Base-by-base conservation (phyloP, 2,329 filamentous ascomycete genomes). In the Chaetomium olivaceum region DNA sequence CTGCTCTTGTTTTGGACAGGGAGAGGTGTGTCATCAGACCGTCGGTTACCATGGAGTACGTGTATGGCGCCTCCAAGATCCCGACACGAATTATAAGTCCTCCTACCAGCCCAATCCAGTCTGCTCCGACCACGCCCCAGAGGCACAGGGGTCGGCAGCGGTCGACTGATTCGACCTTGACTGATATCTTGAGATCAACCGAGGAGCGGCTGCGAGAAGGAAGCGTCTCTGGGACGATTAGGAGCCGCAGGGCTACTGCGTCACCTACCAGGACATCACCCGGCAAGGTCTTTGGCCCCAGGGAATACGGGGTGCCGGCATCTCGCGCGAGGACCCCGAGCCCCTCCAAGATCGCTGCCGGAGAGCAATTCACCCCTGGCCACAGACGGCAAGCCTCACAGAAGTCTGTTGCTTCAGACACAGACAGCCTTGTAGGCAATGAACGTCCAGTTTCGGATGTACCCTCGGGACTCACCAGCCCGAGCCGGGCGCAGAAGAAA, bases 161-260 rank as follows among this genome's bases (percentile, higher is more conserved):
- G 58, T 76, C 74, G 46, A 78, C 82, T 0, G 84, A 86, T 68
- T 78, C 80, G 12, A 83, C 83, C 1, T 72, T 87, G 29, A 77
- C 80, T 1, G 77, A 82, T 66, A 87, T 87, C 31, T 75, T 87
- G 36, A 78, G 78, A 52, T 82, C 79, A 39, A 87, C 84, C 1
- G 85, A 86, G 29, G 76, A 81, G 74, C 77, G 84, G 11, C 77
- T 87, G 16, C 76, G 79, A 23, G 69, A 65, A 51, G 73, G 67
- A 6, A 64, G 46, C 46, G 58, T 61, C 5, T 55, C 71, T 46
- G 39, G 65, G n/a, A 36, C 58, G 1, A 25, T 39, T 27, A 48
- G 51, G 43, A 62, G 67, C 36, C 77, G 77, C 71, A 76, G 73
- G 33, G 69, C 75, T 6, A 59, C 69, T 14, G 61, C 69, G 46